phyloP scores from a whole-genome alignment of 2,329 filamentous ascomycete genomes.

The Ceratocystis harringtonii region DNA sequence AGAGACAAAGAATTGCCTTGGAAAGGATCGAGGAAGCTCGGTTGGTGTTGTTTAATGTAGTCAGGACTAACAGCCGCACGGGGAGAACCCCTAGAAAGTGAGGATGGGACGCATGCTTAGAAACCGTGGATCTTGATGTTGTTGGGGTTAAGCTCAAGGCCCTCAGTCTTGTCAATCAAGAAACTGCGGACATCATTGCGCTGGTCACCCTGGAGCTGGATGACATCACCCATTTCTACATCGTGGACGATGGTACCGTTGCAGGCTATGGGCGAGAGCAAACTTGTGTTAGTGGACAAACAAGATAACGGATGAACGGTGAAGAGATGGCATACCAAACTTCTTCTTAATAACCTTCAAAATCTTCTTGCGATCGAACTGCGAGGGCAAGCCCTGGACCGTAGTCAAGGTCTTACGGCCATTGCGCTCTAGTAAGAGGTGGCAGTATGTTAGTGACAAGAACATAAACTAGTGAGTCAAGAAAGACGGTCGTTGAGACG shows the following conservation, averaged over 20 bases:
- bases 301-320: constrained; percentile 19
- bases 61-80: constrained; percentile 14
- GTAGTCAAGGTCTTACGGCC: constrained; percentile 99
- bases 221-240: constrained; percentile 96
- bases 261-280: constrained; percentile 49
- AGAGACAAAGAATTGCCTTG: neutral
- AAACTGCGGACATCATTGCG: constrained; percentile 98
- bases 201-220: constrained; percentile 98
- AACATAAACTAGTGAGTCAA: constrained; percentile 7
- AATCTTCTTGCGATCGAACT: constrained; percentile 99
- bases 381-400: constrained; percentile 95
- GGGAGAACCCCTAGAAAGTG: neutral
- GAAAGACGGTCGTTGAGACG: constrained; percentile 26
- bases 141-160: constrained; percentile 85
- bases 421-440: constrained; percentile 68
- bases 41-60: neutral
- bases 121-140: constrained; percentile 74
- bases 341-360: constrained; percentile 99
- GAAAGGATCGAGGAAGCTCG: neutral
- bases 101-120: constrained; percentile 24
- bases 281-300: neutral
- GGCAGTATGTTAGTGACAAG: neutral
- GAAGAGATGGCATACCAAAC: constrained; percentile 49
- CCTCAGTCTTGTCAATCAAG: constrained; percentile 88
- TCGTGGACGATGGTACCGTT: constrained; percentile 99